Percentiles rank a stretch among this genome's conserved stretches.
phyloP scores from a whole-genome alignment of 2,329 filamentous ascomycete genomes.

The Byssochlamys sp. region DNA sequence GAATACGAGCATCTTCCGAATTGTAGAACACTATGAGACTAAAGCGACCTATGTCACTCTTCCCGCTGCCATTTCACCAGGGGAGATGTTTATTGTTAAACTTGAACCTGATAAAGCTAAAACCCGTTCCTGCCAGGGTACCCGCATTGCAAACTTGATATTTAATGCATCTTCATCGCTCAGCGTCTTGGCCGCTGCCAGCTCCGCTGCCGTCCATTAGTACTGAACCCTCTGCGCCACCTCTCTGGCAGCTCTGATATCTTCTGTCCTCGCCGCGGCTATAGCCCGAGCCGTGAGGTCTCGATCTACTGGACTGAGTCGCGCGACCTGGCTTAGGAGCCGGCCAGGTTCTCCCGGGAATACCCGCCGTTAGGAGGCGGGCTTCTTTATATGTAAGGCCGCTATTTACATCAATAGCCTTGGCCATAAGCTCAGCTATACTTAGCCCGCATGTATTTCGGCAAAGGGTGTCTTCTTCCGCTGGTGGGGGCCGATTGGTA shows the following conservation, averaged over 20 bases:
- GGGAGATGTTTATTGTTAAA: too few relatives aligned
- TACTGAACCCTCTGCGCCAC: slow-evolving; percentile 1
- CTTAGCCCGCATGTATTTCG: slow-evolving; percentile 7
- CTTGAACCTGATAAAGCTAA: too few relatives aligned
- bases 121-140: slow-evolving; percentile 9
- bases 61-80: background rate
- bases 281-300: slow-evolving; percentile 7
- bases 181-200: slow-evolving; percentile 2
- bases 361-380: background rate
- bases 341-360: background rate
- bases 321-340: background rate
- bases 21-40: slow-evolving; percentile 6
- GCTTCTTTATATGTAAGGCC: background rate
- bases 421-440: slow-evolving; percentile 7
- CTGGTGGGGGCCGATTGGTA: slow-evolving; percentile 5
- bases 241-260: slow-evolving; percentile 4
- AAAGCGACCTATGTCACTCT: background rate
- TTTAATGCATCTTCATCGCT: slow-evolving; percentile 5
- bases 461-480: slow-evolving; percentile 8
- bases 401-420: slow-evolving; percentile 6
- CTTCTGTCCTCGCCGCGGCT: slow-evolving; percentile 5
- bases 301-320: slow-evolving; percentile 6
- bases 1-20: background rate
- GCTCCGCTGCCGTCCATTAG: background rate
- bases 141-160: slow-evolving; percentile 5